phyloP scores from a whole-genome alignment of 371 early-diverging fungal species.

The Blakeslea trispora region DNA sequence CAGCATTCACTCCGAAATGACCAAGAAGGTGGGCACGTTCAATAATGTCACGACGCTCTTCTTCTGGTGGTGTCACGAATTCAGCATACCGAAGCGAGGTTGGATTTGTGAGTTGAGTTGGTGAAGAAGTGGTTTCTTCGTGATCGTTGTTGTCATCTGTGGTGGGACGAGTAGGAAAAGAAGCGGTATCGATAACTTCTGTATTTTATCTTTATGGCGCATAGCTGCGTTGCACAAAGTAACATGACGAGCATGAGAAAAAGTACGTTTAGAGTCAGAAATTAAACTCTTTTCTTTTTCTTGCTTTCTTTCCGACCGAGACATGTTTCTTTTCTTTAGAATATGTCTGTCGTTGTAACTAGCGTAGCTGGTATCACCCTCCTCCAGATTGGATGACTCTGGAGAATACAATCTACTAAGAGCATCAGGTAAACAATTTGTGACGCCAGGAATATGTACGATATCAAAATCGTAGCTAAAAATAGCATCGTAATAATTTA shows the following conservation, averaged over 20 bases:
- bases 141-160: not conserved
- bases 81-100: not conserved
- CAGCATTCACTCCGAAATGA: not conserved
- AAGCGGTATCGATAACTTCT: not conserved
- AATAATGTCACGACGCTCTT: not conserved
- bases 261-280: too few relatives aligned
- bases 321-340: not conserved
- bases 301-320: too few relatives aligned
- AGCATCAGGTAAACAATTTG: slow-evolving; percentile 5
- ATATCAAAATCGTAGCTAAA: slow-evolving; percentile 11
- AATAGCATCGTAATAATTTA: slow-evolving; percentile 18
- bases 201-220: not conserved
- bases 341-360: not conserved
- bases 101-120: not conserved
- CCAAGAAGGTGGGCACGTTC: not conserved
- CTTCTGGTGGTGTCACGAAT: not conserved
- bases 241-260: too few relatives aligned
- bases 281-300: too few relatives aligned
- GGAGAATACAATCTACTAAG: not conserved
- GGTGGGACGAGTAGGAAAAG: not conserved
- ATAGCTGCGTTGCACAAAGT: not conserved
- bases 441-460: slow-evolving; percentile 8
- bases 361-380: not conserved
- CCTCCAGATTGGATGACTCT: slow-evolving; percentile 2
- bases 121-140: too few relatives aligned